phyloP scores from a whole-genome alignment of 1,284 basidiomycete species.

The Ganoderma leucocontextum region DNA sequence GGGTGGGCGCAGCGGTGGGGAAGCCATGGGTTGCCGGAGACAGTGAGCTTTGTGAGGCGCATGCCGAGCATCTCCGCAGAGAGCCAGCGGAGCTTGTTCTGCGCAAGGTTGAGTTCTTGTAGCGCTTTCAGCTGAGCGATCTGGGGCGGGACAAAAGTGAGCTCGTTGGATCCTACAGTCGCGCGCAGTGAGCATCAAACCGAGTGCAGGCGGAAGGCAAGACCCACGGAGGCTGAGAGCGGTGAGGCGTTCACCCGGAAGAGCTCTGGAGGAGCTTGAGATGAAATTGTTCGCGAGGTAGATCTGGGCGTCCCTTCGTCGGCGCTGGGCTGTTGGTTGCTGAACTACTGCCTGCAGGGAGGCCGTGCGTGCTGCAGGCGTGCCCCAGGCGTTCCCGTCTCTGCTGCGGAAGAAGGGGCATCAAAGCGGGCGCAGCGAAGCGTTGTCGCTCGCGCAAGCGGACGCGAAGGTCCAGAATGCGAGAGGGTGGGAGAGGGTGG shows the following conservation, averaged over 20 bases:
- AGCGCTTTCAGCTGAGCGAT: conserved; percentile 64
- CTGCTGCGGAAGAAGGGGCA: conserved; percentile 23
- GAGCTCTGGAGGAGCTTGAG: conserved; percentile 57
- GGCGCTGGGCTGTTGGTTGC: conserved; percentile 4
- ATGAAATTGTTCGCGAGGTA: conserved; percentile 52
- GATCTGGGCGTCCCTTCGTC: conserved; percentile 28
- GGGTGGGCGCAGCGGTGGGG: conserved; percentile 28
- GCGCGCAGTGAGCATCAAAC: neutral
- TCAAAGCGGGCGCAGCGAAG: conserved; percentile 30
- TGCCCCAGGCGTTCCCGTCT: conserved; percentile 24
- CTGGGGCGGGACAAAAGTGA: conserved; percentile 70
- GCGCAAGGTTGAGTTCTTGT: conserved; percentile 66
- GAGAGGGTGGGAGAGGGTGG: conserved; percentile 18
- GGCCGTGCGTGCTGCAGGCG: conserved; percentile 28
- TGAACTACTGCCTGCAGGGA: conserved; percentile 22
- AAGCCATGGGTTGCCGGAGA: conserved; percentile 69
- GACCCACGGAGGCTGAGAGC: conserved; percentile 64
- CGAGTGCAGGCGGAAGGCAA: neutral
- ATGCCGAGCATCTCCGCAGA: conserved; percentile 72
- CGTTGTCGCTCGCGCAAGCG: conserved; percentile 25
- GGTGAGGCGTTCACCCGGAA: conserved; percentile 60
- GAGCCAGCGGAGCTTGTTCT: conserved; percentile 66
- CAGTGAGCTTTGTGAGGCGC: conserved; percentile 52
- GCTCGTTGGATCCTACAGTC: conserved; percentile 60
- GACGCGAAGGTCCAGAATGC: conserved; percentile 11